Base-by-base conservation (phyloP, 2,329 filamentous ascomycete species). In the Nothopassalora personata region DNA sequence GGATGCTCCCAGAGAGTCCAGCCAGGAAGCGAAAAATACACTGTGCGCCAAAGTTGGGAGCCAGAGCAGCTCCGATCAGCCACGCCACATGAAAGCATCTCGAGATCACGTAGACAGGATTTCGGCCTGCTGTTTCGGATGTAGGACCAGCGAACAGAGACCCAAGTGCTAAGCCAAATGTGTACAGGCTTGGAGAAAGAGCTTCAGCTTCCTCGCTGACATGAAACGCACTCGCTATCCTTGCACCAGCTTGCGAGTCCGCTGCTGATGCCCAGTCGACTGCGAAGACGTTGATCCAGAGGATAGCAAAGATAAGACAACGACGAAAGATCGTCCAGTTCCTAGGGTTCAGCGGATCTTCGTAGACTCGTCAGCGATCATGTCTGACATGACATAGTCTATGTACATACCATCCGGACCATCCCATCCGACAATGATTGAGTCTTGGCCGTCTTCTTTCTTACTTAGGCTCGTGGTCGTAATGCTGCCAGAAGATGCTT, bases 111-210 rank as follows among this genome's bases (percentile, higher is more conserved):
- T 70, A 69, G 28, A 69, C 53, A 1, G 62, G 59, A 59, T 68
- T 69, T 2, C 68, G 52, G 15, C 57, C 79, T 50, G 75, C 68
- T 0, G 73, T 74, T 61, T 77, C 75, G 0, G 74, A 75, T 6
- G 76, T 68, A 0, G 75, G 74, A 1, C 73, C 74, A 8, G 73
- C 70, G 33, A 75, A 69, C 1, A 76, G 64, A 3, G 74, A 71
- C 5, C 75, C 75, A 15, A 70, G 60, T 3, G 71, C 74, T 36
- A 76, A 68, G 1, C 79, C 79, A 31, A 81, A 72, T 6, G 81
- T 69, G 57, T 79, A 77, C 63, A 80, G 68, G 64, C 73, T 76
- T 49, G 76, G 65, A n/a, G 64, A 66, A 8, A 70, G 55, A 5
- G 66, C 61, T 50, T 67, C 66, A 13, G 64, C 63, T 51, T 65